Evolutionary conservation across 2,329 filamentous ascomycete genomes (phyloP), one percentile per base, ranked within the genome.

Genomic region (Aspergillus costaricaensis): DNA sequence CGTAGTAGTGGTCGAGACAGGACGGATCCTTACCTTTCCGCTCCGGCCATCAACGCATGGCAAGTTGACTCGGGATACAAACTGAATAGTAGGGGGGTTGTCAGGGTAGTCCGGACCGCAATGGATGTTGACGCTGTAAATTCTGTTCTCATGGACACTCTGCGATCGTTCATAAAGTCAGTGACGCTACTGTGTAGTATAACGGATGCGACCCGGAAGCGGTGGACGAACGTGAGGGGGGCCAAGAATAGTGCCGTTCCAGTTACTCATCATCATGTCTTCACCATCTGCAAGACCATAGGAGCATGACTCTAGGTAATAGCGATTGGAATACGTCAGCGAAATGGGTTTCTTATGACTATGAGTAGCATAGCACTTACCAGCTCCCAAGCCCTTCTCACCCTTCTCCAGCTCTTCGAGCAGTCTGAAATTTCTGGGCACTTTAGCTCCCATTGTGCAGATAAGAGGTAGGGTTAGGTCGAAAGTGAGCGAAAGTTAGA

Each of bases 331-430:
- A 52, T 61, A 59, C 19, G 65, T 78, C 61, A 74, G 69, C 51
- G 43, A 38, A 50, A 60, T 64, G 59, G 12, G 27, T 55, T 47
- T 55, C 60, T 27, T 58, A 39, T 41, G 54, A 59, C 39, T 17
- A 32, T 49, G 21, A 21, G 17, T 27, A 39, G 50, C 44, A 14
- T 56, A 32, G 53, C 49, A 61, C 68, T 61, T 60, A 79, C 92
- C 91, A 77, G 94, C 92, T 73, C 95, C 94, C 65, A 95, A 85
- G 63, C 95, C 95, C 80, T 99, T 99, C 83, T 99, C 95, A 73
- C 95, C 95, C 83, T 98, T 98, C 83, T 99, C 95, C 19, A 99
- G 85, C 87, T 99, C 95, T 78, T 97, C 95, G 59, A 99, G 85
- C 67, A 99, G 86, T 74, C 94, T 89, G 77, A 99, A 99, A 82